Conservation (phyloP, 2,329 filamentous ascomycete genomes). For the Ophiostoma montium region DNA sequence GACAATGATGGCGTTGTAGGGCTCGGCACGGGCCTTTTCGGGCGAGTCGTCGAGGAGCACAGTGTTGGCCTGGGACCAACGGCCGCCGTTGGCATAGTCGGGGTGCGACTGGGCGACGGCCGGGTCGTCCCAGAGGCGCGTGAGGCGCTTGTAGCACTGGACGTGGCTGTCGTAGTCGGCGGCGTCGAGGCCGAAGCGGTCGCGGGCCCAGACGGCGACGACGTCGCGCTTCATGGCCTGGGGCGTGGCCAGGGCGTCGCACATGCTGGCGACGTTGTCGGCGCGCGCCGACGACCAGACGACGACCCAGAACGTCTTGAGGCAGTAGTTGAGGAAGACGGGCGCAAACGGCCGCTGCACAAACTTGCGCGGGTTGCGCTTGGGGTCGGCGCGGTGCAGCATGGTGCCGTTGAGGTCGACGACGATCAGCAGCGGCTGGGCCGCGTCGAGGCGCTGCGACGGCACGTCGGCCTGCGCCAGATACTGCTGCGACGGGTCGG, state of each 20-base stretch:
- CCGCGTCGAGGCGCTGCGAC: slow-evolving; percentile 23
- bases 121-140: slow-evolving; percentile 51
- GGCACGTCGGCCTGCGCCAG: slow-evolving; percentile 33
- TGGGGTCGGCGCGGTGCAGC: slow-evolving; percentile 50
- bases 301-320: slow-evolving; percentile 63
- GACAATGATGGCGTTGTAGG: slow-evolving; percentile 66
- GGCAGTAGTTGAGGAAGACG: slow-evolving; percentile 58
- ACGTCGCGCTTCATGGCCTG: slow-evolving; percentile 25
- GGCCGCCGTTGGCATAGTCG: slow-evolving; percentile 13
- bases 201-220: slow-evolving; percentile 63
- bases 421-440: slow-evolving; percentile 61
- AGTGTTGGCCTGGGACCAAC: slow-evolving; percentile 75
- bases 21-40: slow-evolving; percentile 71
- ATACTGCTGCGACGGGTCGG: slow-evolving; percentile 47
- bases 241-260: slow-evolving; percentile 34
- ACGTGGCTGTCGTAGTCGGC: slow-evolving; percentile 56
- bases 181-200: slow-evolving; percentile 53
- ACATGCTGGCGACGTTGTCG: slow-evolving; percentile 56
- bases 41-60: slow-evolving; percentile 75
- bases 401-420: slow-evolving; percentile 92
- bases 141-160: slow-evolving; percentile 81
- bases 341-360: slow-evolving; percentile 52
- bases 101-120: slow-evolving; percentile 31
- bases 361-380: slow-evolving; percentile 34
- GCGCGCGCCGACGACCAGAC: slow-evolving; percentile 82